phyloP scores from a whole-genome alignment of 768 basidiomycete genomes.

The Austroboletus eburneus region DNA sequence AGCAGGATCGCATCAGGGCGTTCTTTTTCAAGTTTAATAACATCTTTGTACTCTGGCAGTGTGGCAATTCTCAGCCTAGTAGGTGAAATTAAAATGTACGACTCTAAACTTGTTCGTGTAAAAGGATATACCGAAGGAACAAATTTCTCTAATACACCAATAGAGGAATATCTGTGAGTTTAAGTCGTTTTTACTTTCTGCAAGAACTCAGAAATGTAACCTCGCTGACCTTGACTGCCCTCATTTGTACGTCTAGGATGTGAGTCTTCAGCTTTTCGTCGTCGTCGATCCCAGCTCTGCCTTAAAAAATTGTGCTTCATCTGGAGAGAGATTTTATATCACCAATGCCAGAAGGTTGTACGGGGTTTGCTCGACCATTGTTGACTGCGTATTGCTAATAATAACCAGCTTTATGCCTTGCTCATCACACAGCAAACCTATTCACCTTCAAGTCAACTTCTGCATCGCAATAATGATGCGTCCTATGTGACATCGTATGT shows the following conservation, averaged over 20 bases:
- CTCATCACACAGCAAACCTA: too few species aligned
- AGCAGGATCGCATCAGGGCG: slow-evolving; percentile 37
- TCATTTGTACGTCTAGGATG: slow-evolving; percentile 26
- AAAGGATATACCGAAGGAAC: background rate
- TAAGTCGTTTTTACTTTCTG: background rate
- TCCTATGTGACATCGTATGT: too few species aligned
- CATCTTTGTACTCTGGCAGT: slow-evolving; percentile 16
- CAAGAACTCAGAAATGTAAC: too few species aligned
- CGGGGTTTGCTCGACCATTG: too few species aligned
- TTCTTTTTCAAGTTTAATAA: slow-evolving; percentile 36
- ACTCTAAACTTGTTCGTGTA: background rate
- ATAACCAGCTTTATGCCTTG: too few species aligned
- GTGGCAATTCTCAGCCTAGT: slow-evolving; percentile 12
- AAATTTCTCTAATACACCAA: background rate
- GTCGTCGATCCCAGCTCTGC: slow-evolving; percentile 23
- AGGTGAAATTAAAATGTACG: background rate
- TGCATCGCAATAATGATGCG: too few species aligned
- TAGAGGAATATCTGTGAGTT: background rate
- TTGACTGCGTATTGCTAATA: too few species aligned
- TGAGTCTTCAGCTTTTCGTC: slow-evolving; percentile 27
- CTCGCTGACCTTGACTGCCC: slow-evolving; percentile 12
- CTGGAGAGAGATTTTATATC: background rate
- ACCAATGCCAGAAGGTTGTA: too few species aligned
- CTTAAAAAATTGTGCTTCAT: slow-evolving; percentile 23
- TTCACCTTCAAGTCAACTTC: too few species aligned